Conservation (phyloP, 306 rosid genomes). For the Phaseolus lunatus region DNA sequence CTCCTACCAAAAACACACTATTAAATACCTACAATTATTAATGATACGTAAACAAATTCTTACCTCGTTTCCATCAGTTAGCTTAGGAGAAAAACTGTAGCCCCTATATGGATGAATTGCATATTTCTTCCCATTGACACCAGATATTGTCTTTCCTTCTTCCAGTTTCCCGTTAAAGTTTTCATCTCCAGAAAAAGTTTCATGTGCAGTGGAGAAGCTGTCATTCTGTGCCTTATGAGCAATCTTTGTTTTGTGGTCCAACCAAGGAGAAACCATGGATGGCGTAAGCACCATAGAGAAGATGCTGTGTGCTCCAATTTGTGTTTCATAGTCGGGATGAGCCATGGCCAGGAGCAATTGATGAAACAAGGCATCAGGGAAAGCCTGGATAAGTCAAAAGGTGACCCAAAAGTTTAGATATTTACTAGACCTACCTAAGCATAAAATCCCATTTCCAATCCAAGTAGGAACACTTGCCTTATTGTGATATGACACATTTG, state of each 20-base stretch:
- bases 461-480: constrained; percentile 63
- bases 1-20: constrained; percentile 4
- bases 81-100: constrained; percentile 54
- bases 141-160: constrained; percentile 51
- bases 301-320: constrained; percentile 83
- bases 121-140: constrained; percentile 48
- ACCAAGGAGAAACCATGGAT: constrained; percentile 61
- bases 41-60: constrained; percentile 42
- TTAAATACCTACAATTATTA: constrained; percentile 24
- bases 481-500: constrained; percentile 77
- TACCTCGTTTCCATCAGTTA: constrained; percentile 65
- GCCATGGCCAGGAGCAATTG: constrained; percentile 94
- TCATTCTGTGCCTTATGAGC: constrained; percentile 56
- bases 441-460: constrained; percentile 42
- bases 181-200: constrained; percentile 48
- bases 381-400: constrained; percentile 65
- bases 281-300: constrained; percentile 91
- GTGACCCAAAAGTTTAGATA: constrained; percentile 41
- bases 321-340: constrained; percentile 86
- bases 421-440: constrained; percentile 32
- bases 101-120: constrained; percentile 37
- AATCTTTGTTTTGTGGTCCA: constrained; percentile 57
- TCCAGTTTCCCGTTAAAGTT: constrained; percentile 46
- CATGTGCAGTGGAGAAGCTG: constrained; percentile 58
- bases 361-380: constrained; percentile 97